A percentile compares a stretch with the other conserved stretches of the same genome.
Conservation (phyloP, 192 early-diverging fungal genomes). For the Coemansia sp. region DNA sequence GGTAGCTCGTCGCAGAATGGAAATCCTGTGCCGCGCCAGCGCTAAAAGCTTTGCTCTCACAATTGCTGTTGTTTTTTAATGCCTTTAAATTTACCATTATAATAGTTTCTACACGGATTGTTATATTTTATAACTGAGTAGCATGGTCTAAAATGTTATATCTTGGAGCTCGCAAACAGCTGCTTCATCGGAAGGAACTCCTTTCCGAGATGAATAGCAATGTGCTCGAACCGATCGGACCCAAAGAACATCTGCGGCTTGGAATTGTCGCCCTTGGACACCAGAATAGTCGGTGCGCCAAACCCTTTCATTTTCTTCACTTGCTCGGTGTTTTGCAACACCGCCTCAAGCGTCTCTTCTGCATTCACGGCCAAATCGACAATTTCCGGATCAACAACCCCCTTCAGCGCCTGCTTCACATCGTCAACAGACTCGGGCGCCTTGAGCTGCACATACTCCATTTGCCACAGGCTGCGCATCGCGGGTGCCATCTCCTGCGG, state of each 20-base stretch:
- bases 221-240: constrained; percentile 45
- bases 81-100: too few species aligned
- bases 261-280: background rate
- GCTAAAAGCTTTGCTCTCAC: too few species aligned
- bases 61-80: too few species aligned
- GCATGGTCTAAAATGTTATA: background rate
- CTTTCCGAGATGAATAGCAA: constrained; percentile 34
- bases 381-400: constrained; percentile 3
- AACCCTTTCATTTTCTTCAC: constrained; percentile 27
- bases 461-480: constrained; percentile 37
- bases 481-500: constrained; percentile 22
- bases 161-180: constrained; percentile 31
- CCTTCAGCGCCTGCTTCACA: constrained; percentile 29
- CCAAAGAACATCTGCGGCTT: constrained; percentile 47
- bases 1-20: too few species aligned
- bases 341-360: constrained; percentile 12
- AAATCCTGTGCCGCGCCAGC: too few species aligned
- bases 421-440: constrained; percentile 19
- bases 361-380: constrained; percentile 21
- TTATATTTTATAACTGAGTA: background rate
- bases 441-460: constrained; percentile 29
- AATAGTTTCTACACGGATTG: too few species aligned
- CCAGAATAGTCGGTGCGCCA: constrained; percentile 44
- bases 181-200: constrained; percentile 43
- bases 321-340: constrained; percentile 13